Base-by-base conservation (phyloP, 176 grass and related monocot genomes). In the Musa itinerans region DNA sequence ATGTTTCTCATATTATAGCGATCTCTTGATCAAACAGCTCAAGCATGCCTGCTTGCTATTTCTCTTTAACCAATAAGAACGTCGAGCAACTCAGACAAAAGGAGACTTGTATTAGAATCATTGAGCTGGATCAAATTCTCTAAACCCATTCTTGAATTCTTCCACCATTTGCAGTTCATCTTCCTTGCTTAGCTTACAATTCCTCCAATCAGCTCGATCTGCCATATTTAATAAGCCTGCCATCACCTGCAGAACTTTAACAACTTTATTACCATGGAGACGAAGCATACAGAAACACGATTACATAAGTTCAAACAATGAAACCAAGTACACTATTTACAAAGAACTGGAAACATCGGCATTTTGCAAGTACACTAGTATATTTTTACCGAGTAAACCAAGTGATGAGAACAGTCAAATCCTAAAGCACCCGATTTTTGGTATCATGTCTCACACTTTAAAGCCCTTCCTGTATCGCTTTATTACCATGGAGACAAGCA, bases 171-270 rank as follows among this genome's bases (percentile, higher is more conserved):
- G 63, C 27, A 78, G 26, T 65, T 98, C 94, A 56, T 93, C 94
- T 72, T 98, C 86, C 75, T 79, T 93, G 8, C 79, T 84, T 11
- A 98, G 66, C 90, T 93, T 98, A 76, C 90, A 93, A 43, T 89
- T 91, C 75, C 84, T 84, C 90, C 95, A 89, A 77, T 98, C 90
- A 29, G 90, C 95, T 59, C 84, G 84, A 76, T 98, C 95, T 0
- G 90, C 79, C 82, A 87, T 79, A 81, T 82, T 89, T 83, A 93
- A 74, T 64, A 98, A 51, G 24, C 90, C 86, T 0, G 95, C 82
- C 74, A 98, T 78, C 20, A 98, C 95, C 95, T 91, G 81, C 54
- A 80, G 43, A 50, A 77, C 61, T 72, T 64, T 11, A 65, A 74
- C 12, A 57, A 13, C 48, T 3, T 10, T 52, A 15, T 25, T 24